Evolutionary conservation across 345 rosid genomes (phyloP), one percentile per base, ranked within the genome.

Genomic region (Populus nigra): DNA sequence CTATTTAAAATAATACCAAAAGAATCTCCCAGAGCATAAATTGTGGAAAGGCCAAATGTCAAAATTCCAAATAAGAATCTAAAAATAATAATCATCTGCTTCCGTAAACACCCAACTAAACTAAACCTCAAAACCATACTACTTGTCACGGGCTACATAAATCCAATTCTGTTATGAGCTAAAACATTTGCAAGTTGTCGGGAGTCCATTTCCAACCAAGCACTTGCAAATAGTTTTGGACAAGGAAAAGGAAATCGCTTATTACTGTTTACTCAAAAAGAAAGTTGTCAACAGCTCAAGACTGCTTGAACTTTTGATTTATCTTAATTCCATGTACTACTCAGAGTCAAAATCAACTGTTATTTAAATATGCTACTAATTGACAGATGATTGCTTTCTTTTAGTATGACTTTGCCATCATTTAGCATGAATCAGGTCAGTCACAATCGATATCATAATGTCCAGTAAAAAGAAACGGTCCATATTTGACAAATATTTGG

Each of bases 141-240:
- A 59, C 23, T 59, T 59, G 63, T n/a, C 65, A n/a, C 10, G 65
- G 65, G 65, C 63, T 53, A n/a, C 12, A n/a, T 59, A 59, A n/a
- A 59, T 59, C 63, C 27, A 59, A n/a, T n/a, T 59, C 29, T 59
- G 63, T 23, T 59, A 20, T 2, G 10, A 59, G 65, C 29, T 8
- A n/a, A 59, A n/a, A n/a, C 23, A 23, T 22, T 50, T 20, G 61
- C 8, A 20, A 8, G 25, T 5, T 59, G 65, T 59, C 6, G 2
- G 29, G 29, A 23, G 63, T 59, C 29, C 23, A 25, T 59, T 59
- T 59, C 65, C 29, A 23, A 23, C 65, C 36, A 33, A 63, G 49
- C 17, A 74, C 35, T 68, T 76, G 38, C 47, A 50, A 36, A 76
- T 25, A 59, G 41, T 55, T 76, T 68, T 22, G 57, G 25, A 25